Percentiles rank a stretch among this genome's conserved stretches.
Conservation (phyloP, 805 yeast species). For the Nakazawaea ishiwadae region DNA sequence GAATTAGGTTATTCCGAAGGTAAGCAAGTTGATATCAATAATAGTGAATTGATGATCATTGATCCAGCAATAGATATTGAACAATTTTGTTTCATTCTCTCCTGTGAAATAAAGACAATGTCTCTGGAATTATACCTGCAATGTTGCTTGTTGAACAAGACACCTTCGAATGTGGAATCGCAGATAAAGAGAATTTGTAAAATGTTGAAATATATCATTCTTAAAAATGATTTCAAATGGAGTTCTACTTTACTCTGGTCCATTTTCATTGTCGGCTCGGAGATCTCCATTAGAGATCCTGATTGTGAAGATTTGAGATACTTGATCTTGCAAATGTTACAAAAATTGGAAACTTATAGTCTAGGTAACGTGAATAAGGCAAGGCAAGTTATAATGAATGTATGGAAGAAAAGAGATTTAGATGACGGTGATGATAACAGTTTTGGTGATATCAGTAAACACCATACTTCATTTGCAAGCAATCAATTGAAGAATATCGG, state of each 20-base stretch:
- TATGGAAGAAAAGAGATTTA: slow-evolving; percentile 29
- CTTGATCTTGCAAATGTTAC: slow-evolving; percentile 22
- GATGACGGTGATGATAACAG: slow-evolving; percentile 16
- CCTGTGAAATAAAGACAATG: slow-evolving; percentile 25
- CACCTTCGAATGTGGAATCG: slow-evolving; percentile 21
- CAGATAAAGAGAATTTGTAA: slow-evolving; percentile 18
- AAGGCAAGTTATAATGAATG: slow-evolving; percentile 19
- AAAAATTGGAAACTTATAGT: slow-evolving; percentile 21
- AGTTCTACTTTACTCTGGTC: slow-evolving; percentile 28
- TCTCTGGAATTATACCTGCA: slow-evolving; percentile 23
- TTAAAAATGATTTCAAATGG: slow-evolving; percentile 27
- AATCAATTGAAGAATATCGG: slow-evolving; percentile 10
- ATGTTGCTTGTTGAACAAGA: slow-evolving; percentile 23
- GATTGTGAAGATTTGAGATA: slow-evolving; percentile 27
- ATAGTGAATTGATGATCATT: slow-evolving; percentile 7
- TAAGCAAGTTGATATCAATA: not conserved
- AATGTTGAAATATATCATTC: slow-evolving; percentile 23
- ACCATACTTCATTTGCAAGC: too few relatives aligned
- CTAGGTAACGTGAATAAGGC: slow-evolving; percentile 27
- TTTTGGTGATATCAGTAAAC: too few relatives aligned
- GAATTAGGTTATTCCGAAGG: slow-evolving; percentile 14
- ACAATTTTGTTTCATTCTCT: slow-evolving; percentile 24
- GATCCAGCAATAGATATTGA: slow-evolving; percentile 13
- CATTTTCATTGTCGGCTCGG: slow-evolving; percentile 23
- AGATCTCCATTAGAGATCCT: slow-evolving; percentile 20